These are phyloP conservation scores for Dioscorea cayenensis DNA, from an alignment of 116 monocot species.

Conservation along the genomic window DNA sequence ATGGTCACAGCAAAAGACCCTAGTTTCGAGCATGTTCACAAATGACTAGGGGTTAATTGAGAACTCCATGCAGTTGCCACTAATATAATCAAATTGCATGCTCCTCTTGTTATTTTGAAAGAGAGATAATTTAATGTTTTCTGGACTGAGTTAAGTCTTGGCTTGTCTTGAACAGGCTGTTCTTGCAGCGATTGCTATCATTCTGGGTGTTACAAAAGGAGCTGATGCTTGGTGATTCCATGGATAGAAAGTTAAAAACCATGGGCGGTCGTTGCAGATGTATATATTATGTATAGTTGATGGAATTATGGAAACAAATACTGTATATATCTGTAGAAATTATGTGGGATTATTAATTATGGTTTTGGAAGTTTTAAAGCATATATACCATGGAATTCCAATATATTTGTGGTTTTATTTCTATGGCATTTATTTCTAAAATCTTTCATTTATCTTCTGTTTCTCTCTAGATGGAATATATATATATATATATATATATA, in stretches of 20 bases:
- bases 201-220: constrained; percentile 26
- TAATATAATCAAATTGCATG: no score
- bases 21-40: neutral
- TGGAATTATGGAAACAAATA: neutral
- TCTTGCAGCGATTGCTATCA: constrained; percentile 23
- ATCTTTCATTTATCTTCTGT: no score
- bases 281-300: neutral
- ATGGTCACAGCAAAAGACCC: neutral
- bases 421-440: no score
- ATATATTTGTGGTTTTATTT: no score
- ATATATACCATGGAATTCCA: no score
- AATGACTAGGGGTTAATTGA: neutral
- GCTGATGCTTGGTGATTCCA: constrained; percentile 8
- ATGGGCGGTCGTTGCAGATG: neutral
- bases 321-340: neutral
- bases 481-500: no score
- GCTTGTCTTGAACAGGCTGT: constrained; percentile 26
- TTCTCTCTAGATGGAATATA: no score
- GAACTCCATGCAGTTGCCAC: no score
- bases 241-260: neutral
- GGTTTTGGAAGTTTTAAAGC: no score
- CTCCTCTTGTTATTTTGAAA: no score
- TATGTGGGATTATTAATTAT: no score
- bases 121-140: neutral
- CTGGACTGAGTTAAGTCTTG: neutral